phyloP scores from a whole-genome alignment of 1,284 basidiomycete species.

The Dichomitus squalens region DNA sequence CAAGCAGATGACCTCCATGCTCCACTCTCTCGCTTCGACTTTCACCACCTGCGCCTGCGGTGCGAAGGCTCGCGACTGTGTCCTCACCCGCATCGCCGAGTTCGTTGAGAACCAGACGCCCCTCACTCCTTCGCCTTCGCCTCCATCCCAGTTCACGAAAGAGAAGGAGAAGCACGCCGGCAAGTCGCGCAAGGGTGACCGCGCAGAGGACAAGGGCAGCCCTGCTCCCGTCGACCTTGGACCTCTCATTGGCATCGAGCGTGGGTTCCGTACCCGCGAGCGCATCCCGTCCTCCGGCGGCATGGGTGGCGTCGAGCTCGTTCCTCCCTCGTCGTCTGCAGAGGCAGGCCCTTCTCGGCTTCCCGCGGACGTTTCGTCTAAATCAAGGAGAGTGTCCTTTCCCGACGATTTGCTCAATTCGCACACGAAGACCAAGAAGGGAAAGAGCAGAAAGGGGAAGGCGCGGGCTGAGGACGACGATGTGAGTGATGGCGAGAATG shows the following conservation, averaged over 20 bases:
- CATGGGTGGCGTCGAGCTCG: constrained; percentile 64
- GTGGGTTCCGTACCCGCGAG: constrained; percentile 69
- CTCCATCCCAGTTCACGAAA: constrained; percentile 22
- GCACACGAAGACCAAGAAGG: constrained; percentile 19
- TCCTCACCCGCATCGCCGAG: constrained; percentile 63
- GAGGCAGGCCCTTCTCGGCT: constrained; percentile 25
- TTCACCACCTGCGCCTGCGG: constrained; percentile 83
- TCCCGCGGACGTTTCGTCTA: not conserved
- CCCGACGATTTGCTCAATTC: constrained; percentile 15
- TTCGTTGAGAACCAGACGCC: constrained; percentile 55
- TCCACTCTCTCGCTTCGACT: constrained; percentile 72
- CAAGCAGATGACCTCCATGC: constrained; percentile 67
- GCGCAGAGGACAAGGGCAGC: constrained; percentile 1
- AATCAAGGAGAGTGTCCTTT: constrained; percentile 17
- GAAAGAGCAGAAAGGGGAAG: constrained; percentile 35
- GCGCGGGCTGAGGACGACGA: constrained; percentile 26
- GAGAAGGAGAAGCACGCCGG: constrained; percentile 7
- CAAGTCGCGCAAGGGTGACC: constrained; percentile 1
- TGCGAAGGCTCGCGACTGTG: constrained; percentile 61
- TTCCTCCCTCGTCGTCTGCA: constrained; percentile 20
- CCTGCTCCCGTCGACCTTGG: constrained; percentile 54
- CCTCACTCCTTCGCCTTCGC: constrained; percentile 32
- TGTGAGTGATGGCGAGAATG: not conserved
- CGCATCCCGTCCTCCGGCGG: constrained; percentile 55
- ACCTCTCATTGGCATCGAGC: constrained; percentile 63